Evolutionary conservation across 2,329 filamentous ascomycete species (phyloP), one percentile per base, ranked within the genome.

Genomic region (Cytospora piceicola): DNA sequence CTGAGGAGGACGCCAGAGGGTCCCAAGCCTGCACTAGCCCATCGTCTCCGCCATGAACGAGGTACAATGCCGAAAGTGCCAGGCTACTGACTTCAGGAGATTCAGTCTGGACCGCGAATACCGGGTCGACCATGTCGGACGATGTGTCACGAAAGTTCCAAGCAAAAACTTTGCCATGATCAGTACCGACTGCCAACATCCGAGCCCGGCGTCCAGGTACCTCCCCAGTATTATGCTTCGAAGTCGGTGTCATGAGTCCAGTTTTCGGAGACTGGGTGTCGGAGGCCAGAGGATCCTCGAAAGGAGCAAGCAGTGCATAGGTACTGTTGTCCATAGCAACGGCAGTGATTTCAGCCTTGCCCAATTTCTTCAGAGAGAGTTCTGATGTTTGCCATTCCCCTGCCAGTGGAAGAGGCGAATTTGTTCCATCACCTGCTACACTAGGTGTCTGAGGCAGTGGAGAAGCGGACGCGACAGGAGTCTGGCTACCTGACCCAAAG

Each of bases 1-100:
- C 88, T 22, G 84, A 78, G 0, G 85, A 90, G 2, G 94, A 98
- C 0, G 90, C 92, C 56, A 99, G 81, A n/a, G 91, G 92, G 79
- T 99, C 95, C 95, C 95, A 99, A 7, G 93, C 92, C 76, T 98
- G 95, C 5, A 97, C 94, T 3, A 98, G 85, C 0, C 95, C 94
- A 77, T 99, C 95, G 70, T 91, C 97, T 30, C 95, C 95, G 58
- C 95, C 95, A 75, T 97, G 92, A 8, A 98, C 91, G 20, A 99
- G 79, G 74, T 96, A 96, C 20, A 99, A 81, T 1, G 93, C 91
- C 1, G 93, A 93, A 56, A 97, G 76, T 7, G 90, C 95, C 20
- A 99, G 77, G 67, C 89, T 92, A 0, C 93, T 92, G 22, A 98
- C 88, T 73, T 93, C 86, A 0, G 94, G 93, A 0, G 94, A 98